Base-by-base conservation (phyloP, 495 filamentous ascomycete genomes). In the Xylaria castorea region DNA sequence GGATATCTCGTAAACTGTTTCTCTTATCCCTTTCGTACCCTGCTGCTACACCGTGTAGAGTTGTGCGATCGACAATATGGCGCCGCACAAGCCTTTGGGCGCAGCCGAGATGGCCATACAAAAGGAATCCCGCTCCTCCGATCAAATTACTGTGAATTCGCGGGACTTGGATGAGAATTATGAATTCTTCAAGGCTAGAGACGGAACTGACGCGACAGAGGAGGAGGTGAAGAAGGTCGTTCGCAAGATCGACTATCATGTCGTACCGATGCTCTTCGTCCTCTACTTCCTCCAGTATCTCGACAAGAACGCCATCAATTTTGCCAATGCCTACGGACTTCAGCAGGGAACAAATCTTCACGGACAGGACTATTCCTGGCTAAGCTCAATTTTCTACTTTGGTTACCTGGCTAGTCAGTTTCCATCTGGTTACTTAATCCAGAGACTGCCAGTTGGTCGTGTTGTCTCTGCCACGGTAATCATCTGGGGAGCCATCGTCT, bases 291-390 rank as follows among this genome's bases (percentile, higher is more conserved):
- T 85, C 2, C 84, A 89, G 76, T 91, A 89, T 68, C 80, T 90
- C 14, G 89, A 91, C 74, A 91, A 91, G 77, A 87, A 87, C 64
- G 83, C 83, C 40, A 83, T 91, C 75, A 89, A 88, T 73, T 91
- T 88, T 71, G 86, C 89, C 7, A 87, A 85, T n/a, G 87, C 88
- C 0, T 90, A 87, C 74, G 89, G 88, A 0, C 73, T 90, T 27
- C 81, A 87, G 62, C 73, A 84, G 66, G 89, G 83, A 8, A 88
- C 87, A 0, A 61, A 87, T 55, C 73, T 90, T 9, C 75, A 81
- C 1, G 88, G 87, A 14, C 84, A 89, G 68, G 85, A 91, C 42
- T 90, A 89, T 75, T 86, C 86, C 22, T 91, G 89, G 89, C 57
- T 73, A 1, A 30, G 71, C 32, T 73, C 71, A n/a, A 73, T 73